Evolutionary conservation across 2,329 filamentous ascomycete genomes (phyloP).

Genomic region (Chrysoporthe deuterocubensis): DNA sequence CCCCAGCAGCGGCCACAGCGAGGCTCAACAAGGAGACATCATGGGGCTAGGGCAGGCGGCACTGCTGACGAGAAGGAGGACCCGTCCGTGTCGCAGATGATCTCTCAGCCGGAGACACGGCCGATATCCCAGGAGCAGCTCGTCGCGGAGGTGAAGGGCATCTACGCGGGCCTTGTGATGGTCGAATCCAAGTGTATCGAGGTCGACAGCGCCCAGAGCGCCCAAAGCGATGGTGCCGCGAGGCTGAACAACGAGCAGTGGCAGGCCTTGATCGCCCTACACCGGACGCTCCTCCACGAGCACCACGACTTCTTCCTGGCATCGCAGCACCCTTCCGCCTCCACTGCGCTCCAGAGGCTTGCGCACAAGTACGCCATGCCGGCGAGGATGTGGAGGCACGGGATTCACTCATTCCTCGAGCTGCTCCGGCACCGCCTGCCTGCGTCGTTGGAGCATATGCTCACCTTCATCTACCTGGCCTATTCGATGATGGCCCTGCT

Average conservation of each 20-base stretch:
- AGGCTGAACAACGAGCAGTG: conserved; percentile 71
- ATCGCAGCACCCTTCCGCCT: conserved; percentile 82
- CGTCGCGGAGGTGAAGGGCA: conserved; percentile 79
- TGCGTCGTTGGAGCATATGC: conserved; percentile 82
- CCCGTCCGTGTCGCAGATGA: conserved; percentile 27
- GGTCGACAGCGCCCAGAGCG: conserved; percentile 68
- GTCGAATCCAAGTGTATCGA: conserved; percentile 88
- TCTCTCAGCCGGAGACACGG: conserved; percentile 63
- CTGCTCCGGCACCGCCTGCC: conserved; percentile 76
- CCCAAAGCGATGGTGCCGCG: conserved; percentile 45
- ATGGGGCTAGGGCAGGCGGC: neutral
- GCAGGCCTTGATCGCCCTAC: conserved; percentile 81
- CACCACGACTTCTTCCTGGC: conserved; percentile 88
- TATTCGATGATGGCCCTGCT: conserved; percentile 90
- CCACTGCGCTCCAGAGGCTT: conserved; percentile 66
- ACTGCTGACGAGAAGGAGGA: conserved; percentile 28
- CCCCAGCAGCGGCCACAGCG: neutral
- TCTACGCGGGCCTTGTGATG: conserved; percentile 83
- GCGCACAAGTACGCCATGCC: conserved; percentile 89
- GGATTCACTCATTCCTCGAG: conserved; percentile 85
- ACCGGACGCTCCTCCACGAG: conserved; percentile 79
- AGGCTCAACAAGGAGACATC: neutral
- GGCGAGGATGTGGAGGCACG: conserved; percentile 90
- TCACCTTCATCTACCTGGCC: conserved; percentile 84
- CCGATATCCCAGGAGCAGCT: conserved; percentile 79